Base-by-base conservation (phyloP, 371 early-diverging fungal genomes). In the Mortierella sp. region DNA sequence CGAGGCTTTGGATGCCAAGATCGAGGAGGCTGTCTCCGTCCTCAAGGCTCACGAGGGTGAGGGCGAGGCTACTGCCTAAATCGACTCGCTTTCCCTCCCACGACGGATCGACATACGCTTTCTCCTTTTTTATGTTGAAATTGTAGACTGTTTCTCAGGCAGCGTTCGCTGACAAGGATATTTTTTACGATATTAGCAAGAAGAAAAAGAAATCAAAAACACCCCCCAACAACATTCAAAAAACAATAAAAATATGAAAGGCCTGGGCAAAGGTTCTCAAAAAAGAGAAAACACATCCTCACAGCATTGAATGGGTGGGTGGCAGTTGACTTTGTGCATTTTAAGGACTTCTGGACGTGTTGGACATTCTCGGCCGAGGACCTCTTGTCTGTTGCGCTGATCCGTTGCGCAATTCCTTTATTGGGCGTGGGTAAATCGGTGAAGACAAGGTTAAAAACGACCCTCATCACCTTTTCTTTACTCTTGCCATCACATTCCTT, bases 1-100 rank as follows among this genome's bases (percentile, higher is more conserved):
- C 82, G 93, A 90, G 72, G 95, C 95, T 59, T 91, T 96, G 78
- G 90, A 92, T 64, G 89, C 84, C 78, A 93, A 89, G 82, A 93
- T 98, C 79, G 84, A 88, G 40, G 98, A 98, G 92, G 99, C 99
- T 64, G 88, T 97, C 75, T 90, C 91, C 50, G 98, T 97, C 19
- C 92, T 99, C 69, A 91, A 95, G 83, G 93, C 94, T 85, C 95
- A 95, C 89, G 82, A 81, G 76, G 72, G 50, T 40, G 85, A 84
- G 73, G 78, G 37, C 28, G 85, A 80, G 73, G 64, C 64, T 21
- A 61, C 34, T 21, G 64, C 64, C 21, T 61, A 61, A 61, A 21
- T 61, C 34, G 37, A 61, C 34, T 61, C 37, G 34, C 21, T 61
- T 31, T 50, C n/a, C 43, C 28, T 28, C 28, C 34, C 19, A 61